phyloP scores from a whole-genome alignment of 352 stramenopile species.

The Globisporangium cylindrosporum region DNA sequence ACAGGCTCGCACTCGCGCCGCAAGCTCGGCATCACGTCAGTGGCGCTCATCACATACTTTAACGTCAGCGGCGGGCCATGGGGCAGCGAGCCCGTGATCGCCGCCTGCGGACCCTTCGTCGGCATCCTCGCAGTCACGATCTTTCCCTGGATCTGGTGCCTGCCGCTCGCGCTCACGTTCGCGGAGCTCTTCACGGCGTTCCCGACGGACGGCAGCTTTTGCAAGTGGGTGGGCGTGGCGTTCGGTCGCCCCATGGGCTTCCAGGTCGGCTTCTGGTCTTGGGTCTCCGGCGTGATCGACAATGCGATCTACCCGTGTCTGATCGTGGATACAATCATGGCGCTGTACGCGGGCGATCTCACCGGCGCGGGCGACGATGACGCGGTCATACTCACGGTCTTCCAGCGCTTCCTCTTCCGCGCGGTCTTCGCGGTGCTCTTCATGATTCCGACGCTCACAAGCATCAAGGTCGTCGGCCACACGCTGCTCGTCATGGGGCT shows the following conservation, averaged over 20 bases:
- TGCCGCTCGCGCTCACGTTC: slow-evolving; percentile 69
- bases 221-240: slow-evolving; percentile 73
- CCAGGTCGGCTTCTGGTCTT: slow-evolving; percentile 82
- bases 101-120: slow-evolving; percentile 56
- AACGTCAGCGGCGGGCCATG: slow-evolving; percentile 72
- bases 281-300: slow-evolving; percentile 78
- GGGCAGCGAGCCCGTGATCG: slow-evolving; percentile 63
- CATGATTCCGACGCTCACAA: slow-evolving; percentile 67
- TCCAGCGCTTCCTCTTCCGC: slow-evolving; percentile 43
- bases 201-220: slow-evolving; percentile 76
- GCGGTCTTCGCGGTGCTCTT: slow-evolving; percentile 58
- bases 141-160: slow-evolving; percentile 73
- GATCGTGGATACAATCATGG: slow-evolving; percentile 68
- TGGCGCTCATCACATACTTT: slow-evolving; percentile 80
- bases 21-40: slow-evolving; percentile 59
- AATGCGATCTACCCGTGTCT: slow-evolving; percentile 85
- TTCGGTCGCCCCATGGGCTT: slow-evolving; percentile 86
- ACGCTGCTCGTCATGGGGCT: slow-evolving; percentile 60
- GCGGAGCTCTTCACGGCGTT: slow-evolving; percentile 80
- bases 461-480: slow-evolving; percentile 68
- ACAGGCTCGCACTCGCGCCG: slow-evolving; percentile 60
- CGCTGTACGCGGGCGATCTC: slow-evolving; percentile 30
- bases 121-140: slow-evolving; percentile 59
- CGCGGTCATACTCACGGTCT: slow-evolving; percentile 13
- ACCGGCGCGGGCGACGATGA: slow-evolving; percentile 12